These are phyloP conservation scores for Lipomyces kockii DNA, from an alignment of 805 yeast genomes.

Conservation along the genomic window DNA sequence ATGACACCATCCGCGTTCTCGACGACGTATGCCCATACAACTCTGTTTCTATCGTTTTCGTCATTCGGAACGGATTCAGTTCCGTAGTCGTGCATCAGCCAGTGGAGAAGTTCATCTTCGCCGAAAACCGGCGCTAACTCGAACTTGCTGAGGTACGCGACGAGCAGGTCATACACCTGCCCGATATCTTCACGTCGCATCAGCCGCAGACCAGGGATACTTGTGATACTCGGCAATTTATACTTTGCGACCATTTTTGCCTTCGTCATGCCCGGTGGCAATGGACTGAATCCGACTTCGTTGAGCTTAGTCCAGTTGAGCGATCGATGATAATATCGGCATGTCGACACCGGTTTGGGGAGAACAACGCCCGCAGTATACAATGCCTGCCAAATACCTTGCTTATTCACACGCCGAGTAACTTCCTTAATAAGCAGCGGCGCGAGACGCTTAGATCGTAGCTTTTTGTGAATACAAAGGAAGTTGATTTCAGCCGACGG, in stretches of 20 bases:
- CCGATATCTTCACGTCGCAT: constrained; percentile 67
- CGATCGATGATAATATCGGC: constrained; percentile 93
- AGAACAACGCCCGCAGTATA: constrained; percentile 90
- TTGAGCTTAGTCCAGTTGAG: constrained; percentile 86
- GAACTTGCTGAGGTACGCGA: constrained; percentile 66
- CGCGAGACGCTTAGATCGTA: constrained; percentile 90
- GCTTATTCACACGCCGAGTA: constrained; percentile 85
- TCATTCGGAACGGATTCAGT: constrained; percentile 49
- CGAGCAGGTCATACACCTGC: constrained; percentile 63
- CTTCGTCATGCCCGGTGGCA: constrained; percentile 72
- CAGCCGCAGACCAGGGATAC: constrained; percentile 59
- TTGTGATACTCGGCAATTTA: constrained; percentile 58
- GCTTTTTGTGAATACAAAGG: constrained; percentile 89
- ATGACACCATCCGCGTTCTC: constrained; percentile 60
- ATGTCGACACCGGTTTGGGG: constrained; percentile 89
- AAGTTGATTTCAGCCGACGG: constrained; percentile 83
- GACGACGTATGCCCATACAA: constrained; percentile 79
- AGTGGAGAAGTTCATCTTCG: constrained; percentile 75
- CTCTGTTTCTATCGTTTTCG: constrained; percentile 51
- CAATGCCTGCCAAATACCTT: constrained; percentile 91
- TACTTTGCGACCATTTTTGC: constrained; percentile 67
- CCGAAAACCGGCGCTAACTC: constrained; percentile 73
- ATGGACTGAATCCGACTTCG: constrained; percentile 86
- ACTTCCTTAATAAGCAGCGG: constrained; percentile 93
- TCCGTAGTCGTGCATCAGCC: constrained; percentile 58